Base-by-base conservation (phyloP, 345 rosid species). In the Euclidium syriacum region DNA sequence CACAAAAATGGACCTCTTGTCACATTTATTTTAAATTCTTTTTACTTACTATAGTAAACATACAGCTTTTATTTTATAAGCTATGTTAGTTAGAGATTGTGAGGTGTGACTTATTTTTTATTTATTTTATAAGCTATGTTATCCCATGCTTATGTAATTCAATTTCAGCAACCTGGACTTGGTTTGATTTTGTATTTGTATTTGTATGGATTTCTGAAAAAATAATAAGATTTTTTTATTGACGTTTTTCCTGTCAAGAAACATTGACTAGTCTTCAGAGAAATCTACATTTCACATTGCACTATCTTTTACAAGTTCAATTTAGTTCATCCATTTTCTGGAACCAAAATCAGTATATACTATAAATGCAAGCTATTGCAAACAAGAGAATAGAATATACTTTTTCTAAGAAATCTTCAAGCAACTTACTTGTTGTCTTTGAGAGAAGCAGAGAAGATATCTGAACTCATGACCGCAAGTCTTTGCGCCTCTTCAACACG, bases 401-500 rank as follows among this genome's bases (percentile, higher is more conserved):
- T 50, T 26, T 19, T 50, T 26, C 15, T 14, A 27, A 52, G 48
- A 34, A 24, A 18, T 52, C 48, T 34, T 52, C 6, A 12, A 53
- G 51, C 23, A 46, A 29, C 64, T 62, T 62, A 70, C 64, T 47
- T 55, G 64, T 47, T 70, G 17, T 6, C 35, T 27, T 20, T 10
- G 39, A 68, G 42, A 70, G 60, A 23, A 62, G 44, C 58, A 20
- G 27, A 48, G 29, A 46, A 52, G 18, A 48, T 47, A 7, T 46
- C 34, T 22, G 44, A 17, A 23, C 78, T 52, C 83, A 73, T 67
- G 16, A 53, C 20, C 24, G n/a, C 58, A 58, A 76, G 75, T 58
- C 77, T 79, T 12, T 75, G 75, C 8, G 87, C 83, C 30, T 80
- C 79, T 66, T 71, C 78, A 16, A 61, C 26, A 36, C 70, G 73